phyloP scores from a whole-genome alignment of 225 moss, liverwort and hornwort genomes.

The Thuidium tamariscinum region DNA sequence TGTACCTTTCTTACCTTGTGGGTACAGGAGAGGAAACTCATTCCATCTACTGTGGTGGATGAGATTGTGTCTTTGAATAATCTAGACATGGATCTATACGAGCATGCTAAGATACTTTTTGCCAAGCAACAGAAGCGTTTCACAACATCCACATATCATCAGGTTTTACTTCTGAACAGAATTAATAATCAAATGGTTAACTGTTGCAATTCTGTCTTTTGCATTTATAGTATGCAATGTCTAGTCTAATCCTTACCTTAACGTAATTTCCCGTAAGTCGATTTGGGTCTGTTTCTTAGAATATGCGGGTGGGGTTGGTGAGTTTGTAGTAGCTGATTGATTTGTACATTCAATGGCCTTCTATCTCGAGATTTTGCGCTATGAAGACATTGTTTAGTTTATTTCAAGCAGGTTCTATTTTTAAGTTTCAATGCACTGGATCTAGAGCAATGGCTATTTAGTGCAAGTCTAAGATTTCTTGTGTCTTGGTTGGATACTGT shows the following conservation, averaged over 20 bases:
- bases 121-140: conserved; percentile 29
- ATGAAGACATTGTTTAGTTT: background rate
- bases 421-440: background rate
- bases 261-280: background rate
- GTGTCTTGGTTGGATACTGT: conserved; percentile 4
- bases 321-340: background rate
- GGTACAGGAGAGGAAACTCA: conserved; percentile 35
- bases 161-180: conserved; percentile 12
- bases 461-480: background rate
- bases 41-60: conserved; percentile 25
- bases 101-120: conserved; percentile 28
- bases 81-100: conserved; percentile 34
- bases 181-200: background rate
- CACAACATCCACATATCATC: background rate
- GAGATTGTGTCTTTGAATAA: conserved; percentile 39
- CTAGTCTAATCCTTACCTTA: background rate
- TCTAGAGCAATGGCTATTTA: background rate
- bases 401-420: background rate
- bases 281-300: background rate
- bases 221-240: background rate
- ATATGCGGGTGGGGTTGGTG: background rate
- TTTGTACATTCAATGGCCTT: background rate
- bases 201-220: background rate
- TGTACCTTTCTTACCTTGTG: background rate
- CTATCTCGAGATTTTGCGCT: background rate